phyloP scores from a whole-genome alignment of 2,329 filamentous ascomycete species.

The Colletotrichum sidae region DNA sequence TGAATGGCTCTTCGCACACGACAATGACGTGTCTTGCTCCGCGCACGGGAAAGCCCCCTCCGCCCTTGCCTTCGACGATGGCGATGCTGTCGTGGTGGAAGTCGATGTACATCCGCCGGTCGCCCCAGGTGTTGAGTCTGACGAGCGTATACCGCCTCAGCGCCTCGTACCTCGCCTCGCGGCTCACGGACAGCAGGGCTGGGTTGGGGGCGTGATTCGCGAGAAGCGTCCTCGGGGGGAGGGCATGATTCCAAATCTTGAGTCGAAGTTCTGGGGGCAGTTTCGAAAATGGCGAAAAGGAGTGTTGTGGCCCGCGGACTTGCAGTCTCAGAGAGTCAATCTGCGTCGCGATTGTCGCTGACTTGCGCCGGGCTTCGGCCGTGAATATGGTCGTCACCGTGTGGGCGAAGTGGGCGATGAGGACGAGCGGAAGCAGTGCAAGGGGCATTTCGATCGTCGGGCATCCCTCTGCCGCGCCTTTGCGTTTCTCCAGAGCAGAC shows the following conservation, averaged over 20 bases:
- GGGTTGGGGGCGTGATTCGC: constrained; percentile 33
- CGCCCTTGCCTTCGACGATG: constrained; percentile 32
- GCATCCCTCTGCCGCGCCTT: constrained; percentile 19
- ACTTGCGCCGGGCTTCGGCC: constrained; percentile 26
- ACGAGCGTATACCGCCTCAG: constrained; percentile 24
- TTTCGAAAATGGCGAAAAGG: constrained; percentile 18
- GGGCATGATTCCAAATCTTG: constrained; percentile 35
- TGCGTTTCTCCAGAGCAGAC: constrained; percentile 8
- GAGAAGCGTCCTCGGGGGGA: constrained; percentile 24
- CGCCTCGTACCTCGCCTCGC: constrained; percentile 29
- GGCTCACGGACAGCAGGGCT: constrained; percentile 20
- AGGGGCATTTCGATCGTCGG: constrained; percentile 26
- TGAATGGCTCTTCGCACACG: constrained; percentile 33
- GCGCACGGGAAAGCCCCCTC: constrained; percentile 33
- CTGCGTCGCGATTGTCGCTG: constrained; percentile 11
- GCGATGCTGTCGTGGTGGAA: constrained; percentile 25
- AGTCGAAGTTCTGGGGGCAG: constrained; percentile 33
- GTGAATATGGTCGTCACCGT: constrained; percentile 24
- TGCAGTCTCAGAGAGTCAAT: constrained; percentile 30
- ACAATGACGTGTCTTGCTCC: constrained; percentile 29
- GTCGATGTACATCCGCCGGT: constrained; percentile 31
- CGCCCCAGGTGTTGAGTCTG: constrained; percentile 32
- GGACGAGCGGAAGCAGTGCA: constrained; percentile 30
- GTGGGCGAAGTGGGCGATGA: constrained; percentile 34
- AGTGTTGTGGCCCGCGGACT: constrained; percentile 29